These are phyloP conservation scores for Panicum virgatum DNA, from an alignment of 202 grass and related monocot species.

Conservation along the genomic window DNA sequence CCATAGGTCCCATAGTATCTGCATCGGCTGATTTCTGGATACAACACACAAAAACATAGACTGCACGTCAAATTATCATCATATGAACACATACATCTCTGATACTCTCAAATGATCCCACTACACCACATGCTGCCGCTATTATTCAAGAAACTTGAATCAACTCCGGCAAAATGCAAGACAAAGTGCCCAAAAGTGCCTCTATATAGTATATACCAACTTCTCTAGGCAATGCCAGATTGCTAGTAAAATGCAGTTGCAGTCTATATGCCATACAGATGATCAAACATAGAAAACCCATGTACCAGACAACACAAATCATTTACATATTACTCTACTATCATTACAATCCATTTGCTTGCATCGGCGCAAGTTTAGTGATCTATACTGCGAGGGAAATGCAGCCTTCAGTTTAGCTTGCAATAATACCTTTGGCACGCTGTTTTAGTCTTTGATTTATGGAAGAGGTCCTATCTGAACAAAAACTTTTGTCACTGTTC, in stretches of 20 bases:
- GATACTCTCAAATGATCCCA: neutral
- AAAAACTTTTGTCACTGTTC: neutral
- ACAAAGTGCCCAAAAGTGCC: neutral
- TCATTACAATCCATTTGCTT: neutral
- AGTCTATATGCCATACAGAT: neutral
- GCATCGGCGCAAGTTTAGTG: neutral
- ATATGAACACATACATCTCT: neutral
- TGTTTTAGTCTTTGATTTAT: conserved; percentile 13
- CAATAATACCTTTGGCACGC: neutral
- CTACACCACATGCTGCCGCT: neutral
- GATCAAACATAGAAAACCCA: neutral
- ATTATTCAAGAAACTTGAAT: neutral
- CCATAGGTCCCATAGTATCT: neutral
- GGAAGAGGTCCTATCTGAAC: neutral
- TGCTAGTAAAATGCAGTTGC: neutral
- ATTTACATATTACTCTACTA: neutral
- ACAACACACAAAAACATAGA: neutral
- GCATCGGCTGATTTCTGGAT: neutral
- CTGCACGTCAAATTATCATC: neutral
- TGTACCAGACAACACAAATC: neutral
- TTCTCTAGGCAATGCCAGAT: neutral
- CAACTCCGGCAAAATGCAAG: neutral
- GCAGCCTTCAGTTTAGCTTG: neutral
- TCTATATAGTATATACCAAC: neutral
- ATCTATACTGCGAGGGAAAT: neutral